Evolutionary conservation across 768 basidiomycete species (phyloP).

Genomic region (Asterophora lycoperdoides): DNA sequence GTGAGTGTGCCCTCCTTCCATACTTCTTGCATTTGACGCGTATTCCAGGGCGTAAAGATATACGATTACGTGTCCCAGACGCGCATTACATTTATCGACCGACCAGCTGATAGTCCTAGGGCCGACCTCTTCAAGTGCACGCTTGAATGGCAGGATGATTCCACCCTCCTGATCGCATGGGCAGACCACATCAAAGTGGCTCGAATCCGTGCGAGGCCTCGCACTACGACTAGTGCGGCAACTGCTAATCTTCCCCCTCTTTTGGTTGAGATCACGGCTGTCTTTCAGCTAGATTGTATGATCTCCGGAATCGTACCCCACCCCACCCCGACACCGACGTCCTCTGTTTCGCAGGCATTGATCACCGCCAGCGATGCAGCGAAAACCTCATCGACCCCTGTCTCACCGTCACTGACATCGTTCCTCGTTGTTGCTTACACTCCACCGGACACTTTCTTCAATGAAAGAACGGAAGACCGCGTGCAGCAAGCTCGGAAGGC

Average conservation of each 20-base stretch:
- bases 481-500: constrained; percentile 74
- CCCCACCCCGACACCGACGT: constrained; percentile 35
- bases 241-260: constrained; percentile 52
- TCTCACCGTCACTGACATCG: constrained; percentile 46
- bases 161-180: constrained; percentile 89
- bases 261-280: constrained; percentile 83
- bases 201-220: constrained; percentile 62
- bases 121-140: constrained; percentile 94
- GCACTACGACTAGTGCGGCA: constrained; percentile 37
- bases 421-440: constrained; percentile 88
- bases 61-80: constrained; percentile 79
- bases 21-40: neutral
- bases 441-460: constrained; percentile 68
- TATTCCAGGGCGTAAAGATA: constrained; percentile 82
- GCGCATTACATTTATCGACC: constrained; percentile 81
- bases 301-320: constrained; percentile 87
- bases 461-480: constrained; percentile 72
- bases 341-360: constrained; percentile 17
- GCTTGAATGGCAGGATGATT: constrained; percentile 89
- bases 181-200: constrained; percentile 91
- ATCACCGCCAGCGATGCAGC: constrained; percentile 12
- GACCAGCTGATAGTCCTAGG: constrained; percentile 77
- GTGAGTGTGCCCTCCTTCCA: constrained; percentile 39
- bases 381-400: constrained; percentile 12
- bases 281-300: constrained; percentile 94